phyloP scores from a whole-genome alignment of 805 yeast genomes.

The Schwanniomyces polymorphus region DNA sequence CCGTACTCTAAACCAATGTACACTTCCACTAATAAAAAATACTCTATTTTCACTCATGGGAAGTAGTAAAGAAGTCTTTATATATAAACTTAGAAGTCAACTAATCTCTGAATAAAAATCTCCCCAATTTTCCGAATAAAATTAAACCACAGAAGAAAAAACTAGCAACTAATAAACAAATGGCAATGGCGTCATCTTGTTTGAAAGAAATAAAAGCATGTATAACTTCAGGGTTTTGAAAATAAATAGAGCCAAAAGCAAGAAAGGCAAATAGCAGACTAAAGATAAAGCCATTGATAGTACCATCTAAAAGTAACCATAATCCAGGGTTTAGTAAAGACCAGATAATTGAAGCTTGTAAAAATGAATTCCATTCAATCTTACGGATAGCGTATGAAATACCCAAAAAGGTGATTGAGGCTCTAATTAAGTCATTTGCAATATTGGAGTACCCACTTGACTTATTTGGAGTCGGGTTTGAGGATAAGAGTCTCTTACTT shows the following conservation, averaged over 20 bases:
- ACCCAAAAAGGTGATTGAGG: conserved; percentile 65
- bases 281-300: conserved; percentile 50
- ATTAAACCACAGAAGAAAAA: conserved; percentile 66
- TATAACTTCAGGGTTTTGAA: conserved; percentile 23
- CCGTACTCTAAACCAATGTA: background rate
- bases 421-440: conserved; percentile 36
- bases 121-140: conserved; percentile 69
- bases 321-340: conserved; percentile 60
- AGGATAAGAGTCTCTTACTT: conserved; percentile 33
- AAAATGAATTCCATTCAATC: conserved; percentile 64
- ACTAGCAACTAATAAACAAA: conserved; percentile 57
- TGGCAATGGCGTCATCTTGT: conserved; percentile 35
- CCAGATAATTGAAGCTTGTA: conserved; percentile 68
- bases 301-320: conserved; percentile 67
- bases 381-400: conserved; percentile 69
- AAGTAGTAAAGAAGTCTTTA: background rate
- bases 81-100: background rate
- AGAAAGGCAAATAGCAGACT: conserved; percentile 29
- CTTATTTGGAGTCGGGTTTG: conserved; percentile 36
- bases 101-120: conserved; percentile 41
- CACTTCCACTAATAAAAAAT: no score
- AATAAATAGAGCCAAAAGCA: conserved; percentile 31
- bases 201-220: conserved; percentile 10
- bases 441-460: conserved; percentile 23
- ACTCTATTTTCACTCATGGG: background rate